Base-by-base conservation (phyloP, 129 eudicot genomes). In the Artemisia tridentata region DNA sequence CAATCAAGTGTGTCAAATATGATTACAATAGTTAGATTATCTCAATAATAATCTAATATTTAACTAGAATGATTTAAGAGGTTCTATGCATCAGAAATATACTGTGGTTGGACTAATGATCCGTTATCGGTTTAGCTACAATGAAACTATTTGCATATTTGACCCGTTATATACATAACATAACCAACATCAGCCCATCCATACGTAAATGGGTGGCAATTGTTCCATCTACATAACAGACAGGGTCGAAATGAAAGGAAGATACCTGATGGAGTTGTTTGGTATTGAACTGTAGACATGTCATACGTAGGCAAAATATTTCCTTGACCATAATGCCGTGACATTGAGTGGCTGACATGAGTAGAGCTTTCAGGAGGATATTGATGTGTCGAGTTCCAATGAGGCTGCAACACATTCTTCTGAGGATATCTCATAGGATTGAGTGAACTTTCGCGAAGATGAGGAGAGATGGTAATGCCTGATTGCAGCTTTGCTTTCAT, bases 401-500 rank as follows among this genome's bases (percentile, higher is more conserved):
- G 34, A 76, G 74, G 49, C 54, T 60, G 75, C 64, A 76, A 13
- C 62, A 62, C 43, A 20, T 68, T 69, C 46, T 75, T 72, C 65
- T 16, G 81, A 45, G 71, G 21, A 50, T 71, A 41, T 54, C 77
- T 79, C 75, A 66, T 14, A 5, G 56, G 59, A 60, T 72, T 31
- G 69, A 19, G 64, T 58, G 64, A 58, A 58, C 34, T 58, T 78
- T 68, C 74, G 45, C 29, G 52, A 49, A 77, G 34, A 80, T 23
- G 68, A 60, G 82, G 69, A 70, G 74, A 48, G 59, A 68, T 14
- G 18, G 25, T 63, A 65, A 18, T 70, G 71, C 55, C 71, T 20
- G 70, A 47, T 10, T 46, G 64, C 62, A 67, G 41, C 48, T 59
- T 76, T 49, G 72, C 69, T 81, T 86, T 86, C 96, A 89, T 86